Conservation (phyloP, 2,329 filamentous ascomycete species). For the Penicillium freii region DNA sequence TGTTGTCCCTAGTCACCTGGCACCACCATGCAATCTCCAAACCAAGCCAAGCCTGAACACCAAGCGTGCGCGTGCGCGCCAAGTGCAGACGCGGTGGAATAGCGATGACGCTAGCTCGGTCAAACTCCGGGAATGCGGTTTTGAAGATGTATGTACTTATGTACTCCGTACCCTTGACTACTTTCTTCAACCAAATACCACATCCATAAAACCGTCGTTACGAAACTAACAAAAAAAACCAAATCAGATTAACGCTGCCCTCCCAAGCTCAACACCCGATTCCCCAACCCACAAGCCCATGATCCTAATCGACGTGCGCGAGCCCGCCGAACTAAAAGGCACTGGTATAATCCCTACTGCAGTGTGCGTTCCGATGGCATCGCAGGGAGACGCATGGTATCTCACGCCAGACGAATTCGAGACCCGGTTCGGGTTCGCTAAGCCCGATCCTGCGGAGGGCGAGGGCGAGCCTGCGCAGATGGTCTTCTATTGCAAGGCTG, state of each 20-base stretch:
- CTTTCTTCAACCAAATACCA: not conserved
- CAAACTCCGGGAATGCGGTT: constrained; percentile 31
- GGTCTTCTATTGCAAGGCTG: constrained; percentile 91
- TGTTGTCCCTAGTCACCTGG: not conserved
- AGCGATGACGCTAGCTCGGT: constrained; percentile 14
- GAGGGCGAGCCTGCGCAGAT: constrained; percentile 39
- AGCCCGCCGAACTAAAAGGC: constrained; percentile 45
- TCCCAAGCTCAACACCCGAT: constrained; percentile 24
- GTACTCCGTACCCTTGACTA: too few species aligned
- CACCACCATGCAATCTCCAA: not conserved
- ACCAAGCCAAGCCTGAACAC: not conserved
- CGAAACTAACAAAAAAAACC: not conserved
- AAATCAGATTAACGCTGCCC: constrained; percentile 36
- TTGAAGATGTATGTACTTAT: constrained; percentile 35
- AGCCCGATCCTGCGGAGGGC: constrained; percentile 57
- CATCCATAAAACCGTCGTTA: not conserved
- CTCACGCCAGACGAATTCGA: constrained; percentile 75
- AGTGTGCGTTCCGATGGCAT: constrained; percentile 76
- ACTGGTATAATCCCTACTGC: constrained; percentile 69
- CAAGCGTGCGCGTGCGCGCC: not conserved
- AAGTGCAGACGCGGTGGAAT: constrained; percentile 22
- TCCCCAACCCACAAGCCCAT: constrained; percentile 29
- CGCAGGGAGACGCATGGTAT: constrained; percentile 75
- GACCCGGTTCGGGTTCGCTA: constrained; percentile 74
- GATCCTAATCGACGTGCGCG: constrained; percentile 49